These are phyloP conservation scores for Colletotrichum australisinense DNA, from an alignment of 2,329 filamentous ascomycete species.

Conservation along the genomic window DNA sequence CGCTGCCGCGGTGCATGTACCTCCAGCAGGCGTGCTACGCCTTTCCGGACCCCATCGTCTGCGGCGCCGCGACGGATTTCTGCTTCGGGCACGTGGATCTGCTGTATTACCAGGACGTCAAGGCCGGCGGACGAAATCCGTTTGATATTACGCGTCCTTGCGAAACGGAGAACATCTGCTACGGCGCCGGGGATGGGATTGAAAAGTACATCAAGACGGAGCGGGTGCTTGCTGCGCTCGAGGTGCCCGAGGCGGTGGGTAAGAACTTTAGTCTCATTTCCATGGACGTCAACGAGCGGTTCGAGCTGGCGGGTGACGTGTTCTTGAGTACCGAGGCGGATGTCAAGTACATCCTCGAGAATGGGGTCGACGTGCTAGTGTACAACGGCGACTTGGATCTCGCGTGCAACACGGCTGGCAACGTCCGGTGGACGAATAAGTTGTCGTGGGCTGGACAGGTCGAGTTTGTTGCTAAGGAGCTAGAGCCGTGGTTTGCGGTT, in stretches of 20 bases:
- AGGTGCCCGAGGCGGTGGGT: constrained; percentile 31
- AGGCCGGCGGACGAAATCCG: constrained; percentile 51
- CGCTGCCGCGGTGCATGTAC: constrained; percentile 57
- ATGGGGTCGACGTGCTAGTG: constrained; percentile 37
- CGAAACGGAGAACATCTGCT: constrained; percentile 51
- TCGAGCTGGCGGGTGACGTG: constrained; percentile 30
- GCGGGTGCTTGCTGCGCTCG: constrained; percentile 36
- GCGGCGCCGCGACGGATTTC: constrained; percentile 46
- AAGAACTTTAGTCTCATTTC: constrained; percentile 27
- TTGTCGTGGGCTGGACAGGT: constrained; percentile 57
- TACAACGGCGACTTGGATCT: constrained; percentile 41
- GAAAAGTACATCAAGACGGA: constrained; percentile 41
- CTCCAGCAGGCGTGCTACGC: constrained; percentile 51
- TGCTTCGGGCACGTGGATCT: constrained; percentile 52
- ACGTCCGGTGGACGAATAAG: constrained; percentile 49
- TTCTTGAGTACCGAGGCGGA: constrained; percentile 28
- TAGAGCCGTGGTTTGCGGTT: constrained; percentile 28
- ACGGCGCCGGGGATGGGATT: constrained; percentile 42
- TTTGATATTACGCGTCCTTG: constrained; percentile 56
- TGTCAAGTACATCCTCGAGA: constrained; percentile 19
- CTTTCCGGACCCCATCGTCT: constrained; percentile 53
- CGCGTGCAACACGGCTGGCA: constrained; percentile 40
- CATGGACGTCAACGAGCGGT: constrained; percentile 29
- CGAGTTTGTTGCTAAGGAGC: constrained; percentile 49
- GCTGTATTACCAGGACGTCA: constrained; percentile 53